A percentile compares a stretch with the other conserved stretches of the same genome.
phyloP scores from a whole-genome alignment of 1,284 basidiomycete genomes.

The Trichosporon coremiiforme region DNA sequence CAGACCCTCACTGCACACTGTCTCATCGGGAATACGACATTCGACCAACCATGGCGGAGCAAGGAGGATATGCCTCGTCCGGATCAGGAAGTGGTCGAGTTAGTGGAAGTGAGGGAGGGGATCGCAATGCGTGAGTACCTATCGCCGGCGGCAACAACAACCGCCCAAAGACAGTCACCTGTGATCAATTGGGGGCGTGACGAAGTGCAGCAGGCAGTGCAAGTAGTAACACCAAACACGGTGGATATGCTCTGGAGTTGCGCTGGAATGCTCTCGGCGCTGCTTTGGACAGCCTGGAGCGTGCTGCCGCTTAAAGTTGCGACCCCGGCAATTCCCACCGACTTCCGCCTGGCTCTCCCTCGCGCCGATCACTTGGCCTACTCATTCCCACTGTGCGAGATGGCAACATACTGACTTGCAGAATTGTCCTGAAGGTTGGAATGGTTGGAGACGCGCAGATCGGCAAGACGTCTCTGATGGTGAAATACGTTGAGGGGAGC shows the following conservation, averaged over 20 bases:
- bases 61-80: constrained; percentile 49
- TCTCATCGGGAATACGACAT: neutral
- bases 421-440: constrained; percentile 94
- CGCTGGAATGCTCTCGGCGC: neutral
- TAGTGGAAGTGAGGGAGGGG: constrained; percentile 50
- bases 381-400: neutral
- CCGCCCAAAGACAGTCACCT: neutral
- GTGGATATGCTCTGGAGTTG: neutral
- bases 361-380: neutral
- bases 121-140: constrained; percentile 47
- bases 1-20: neutral
- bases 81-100: constrained; percentile 52
- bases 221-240: neutral
- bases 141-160: constrained; percentile 15
- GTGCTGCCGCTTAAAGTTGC: neutral
- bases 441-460: constrained; percentile 99
- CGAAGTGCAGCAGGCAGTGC: neutral
- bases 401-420: constrained; percentile 49
- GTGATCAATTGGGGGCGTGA: constrained; percentile 4
- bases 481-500: constrained; percentile 95
- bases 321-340: no score
- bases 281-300: neutral
- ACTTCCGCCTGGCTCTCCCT: neutral
- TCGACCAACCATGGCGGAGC: constrained; percentile 43
- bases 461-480: constrained; percentile 97